Base-by-base conservation (phyloP, 768 basidiomycete species). In the Thelephora ganbajun region DNA sequence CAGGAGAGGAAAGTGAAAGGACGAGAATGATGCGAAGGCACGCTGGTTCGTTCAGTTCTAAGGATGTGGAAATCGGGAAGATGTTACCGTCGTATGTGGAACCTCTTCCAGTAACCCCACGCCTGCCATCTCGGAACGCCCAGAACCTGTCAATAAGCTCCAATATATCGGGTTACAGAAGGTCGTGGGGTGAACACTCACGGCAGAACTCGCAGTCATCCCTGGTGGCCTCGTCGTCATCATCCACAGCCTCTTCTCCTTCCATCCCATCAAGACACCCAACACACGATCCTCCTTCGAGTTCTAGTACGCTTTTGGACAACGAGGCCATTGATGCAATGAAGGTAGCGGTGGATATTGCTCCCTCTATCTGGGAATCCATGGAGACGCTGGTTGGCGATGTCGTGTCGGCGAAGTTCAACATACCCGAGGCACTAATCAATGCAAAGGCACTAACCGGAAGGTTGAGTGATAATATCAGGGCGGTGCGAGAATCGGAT, bases 11-110 rank as follows among this genome's bases (percentile, higher is more conserved):
- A 52, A 20, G 60, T 56, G 49, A 71, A 63, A 48, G 70, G 72
- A 63, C 62, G 20, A 77, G 78, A 22, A 80, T 74, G 44, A 72
- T 77, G 19, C 72, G 91, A 39, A 72, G 92, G 34, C 86, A 94
- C 61, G 92, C 87, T 5, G 92, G 92, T n/a, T 94, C 92, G 3
- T 97, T 94, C 66, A 94, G 92, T 51, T 80, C 74, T 19, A 85
- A 89, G 59, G 92, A 96, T 59, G 84, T 96, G 5, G 83, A 94
- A 59, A 79, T 87, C 45, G 92, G 93, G 35, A 88, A 81, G 63
- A 70, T 76, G 47, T 60, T 87, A 45, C 83, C 86, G 6, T 81
- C 80, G n/a, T 75, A 76, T 53, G 73, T 79, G 41, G 49, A 66
- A 2, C 58, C 61, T 2, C 35, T 43, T 23, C 39, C 48, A 43